Evolutionary conservation across 1,284 basidiomycete species (phyloP), one percentile per base, ranked within the genome.

Genomic region (Wallemia hederae): DNA sequence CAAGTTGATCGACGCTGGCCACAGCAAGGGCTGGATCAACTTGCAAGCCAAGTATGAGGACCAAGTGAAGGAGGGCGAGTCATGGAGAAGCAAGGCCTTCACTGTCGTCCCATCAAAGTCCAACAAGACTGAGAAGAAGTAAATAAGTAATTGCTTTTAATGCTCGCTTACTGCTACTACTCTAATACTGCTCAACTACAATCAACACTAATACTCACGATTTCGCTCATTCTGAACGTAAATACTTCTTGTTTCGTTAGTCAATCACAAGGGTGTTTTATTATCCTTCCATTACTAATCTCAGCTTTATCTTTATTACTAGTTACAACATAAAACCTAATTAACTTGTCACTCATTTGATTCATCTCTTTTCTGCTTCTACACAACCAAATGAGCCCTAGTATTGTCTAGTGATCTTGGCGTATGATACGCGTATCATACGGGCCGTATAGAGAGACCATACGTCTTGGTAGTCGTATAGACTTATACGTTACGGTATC

Each of bases 11-110:
- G 71, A 77, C 56, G 73, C 74, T 60, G 82, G 83, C 0, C 75
- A 81, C 65, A 80, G 81, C 9, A 72, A 77, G 26, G 83, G 83
- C 9, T 85, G 81, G 82, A 76, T 80, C 17, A 79, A 79, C 66
- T 75, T 78, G 59, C 71, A 78, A 19, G 74, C 77, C 58, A 81
- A 83, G 69, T 75, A 76, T 64, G 74, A 77, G 59, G 75, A 76
- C 60, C 70, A 72, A 49, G 78, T 75, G 25, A 66, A 66, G 28
- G 65, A 69, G 29, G 79, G 78, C 0, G 68, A 74, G 28, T 80
- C 78, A 55, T 85, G 83, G 83, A 76, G 76, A 65, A 79, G 76
- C 62, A 76, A 81, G 63, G 83, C 80, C 75, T 84, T 69, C 63
- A 62, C 65, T 59, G 65, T 69, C 49, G 34, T 63, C 55, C 39